A percentile compares a stretch with the other conserved stretches of the same genome.
These are phyloP conservation scores for Aureobasidium lini DNA, from an alignment of 2,329 filamentous ascomycete genomes.

Conservation along the genomic window DNA sequence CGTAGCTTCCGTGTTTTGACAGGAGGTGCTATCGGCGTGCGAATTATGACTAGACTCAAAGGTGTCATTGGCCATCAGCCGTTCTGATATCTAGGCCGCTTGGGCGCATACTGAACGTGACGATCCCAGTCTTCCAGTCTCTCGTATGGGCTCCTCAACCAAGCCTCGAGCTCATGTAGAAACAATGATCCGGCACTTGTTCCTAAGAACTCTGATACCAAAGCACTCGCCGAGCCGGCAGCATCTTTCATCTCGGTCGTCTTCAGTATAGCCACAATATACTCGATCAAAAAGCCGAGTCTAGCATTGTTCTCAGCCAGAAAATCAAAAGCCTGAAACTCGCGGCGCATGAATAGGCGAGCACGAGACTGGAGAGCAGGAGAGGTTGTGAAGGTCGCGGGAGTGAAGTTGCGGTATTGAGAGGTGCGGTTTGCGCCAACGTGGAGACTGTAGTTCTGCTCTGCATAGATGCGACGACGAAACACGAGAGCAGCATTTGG, in stretches of 20 bases:
- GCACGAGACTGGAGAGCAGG: constrained; percentile 66
- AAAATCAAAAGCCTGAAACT: constrained; percentile 76
- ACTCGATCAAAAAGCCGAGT: constrained; percentile 78
- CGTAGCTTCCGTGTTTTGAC: too few relatives aligned
- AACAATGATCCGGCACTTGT: constrained; percentile 66
- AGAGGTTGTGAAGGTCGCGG: constrained; percentile 56
- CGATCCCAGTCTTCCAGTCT: constrained; percentile 72
- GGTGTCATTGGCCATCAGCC: background rate
- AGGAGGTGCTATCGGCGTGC: too few relatives aligned
- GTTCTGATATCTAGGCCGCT: background rate
- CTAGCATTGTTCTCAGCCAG: constrained; percentile 50
- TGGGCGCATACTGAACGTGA: constrained; percentile 59
- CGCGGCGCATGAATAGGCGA: constrained; percentile 72
- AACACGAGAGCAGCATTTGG: constrained; percentile 41
- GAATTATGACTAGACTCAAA: too few relatives aligned
- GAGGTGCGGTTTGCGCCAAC: constrained; percentile 76
- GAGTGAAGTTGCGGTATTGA: constrained; percentile 65
- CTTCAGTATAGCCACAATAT: constrained; percentile 75
- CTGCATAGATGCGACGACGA: constrained; percentile 65
- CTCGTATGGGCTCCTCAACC: constrained; percentile 71
- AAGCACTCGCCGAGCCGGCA: constrained; percentile 68
- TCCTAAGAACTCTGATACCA: constrained; percentile 72
- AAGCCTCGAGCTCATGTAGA: constrained; percentile 75
- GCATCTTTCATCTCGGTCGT: constrained; percentile 75
- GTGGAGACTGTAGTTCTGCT: constrained; percentile 68